These are phyloP conservation scores for Cytospora piceae DNA, from an alignment of 2,329 filamentous ascomycete genomes.

Conservation along the genomic window DNA sequence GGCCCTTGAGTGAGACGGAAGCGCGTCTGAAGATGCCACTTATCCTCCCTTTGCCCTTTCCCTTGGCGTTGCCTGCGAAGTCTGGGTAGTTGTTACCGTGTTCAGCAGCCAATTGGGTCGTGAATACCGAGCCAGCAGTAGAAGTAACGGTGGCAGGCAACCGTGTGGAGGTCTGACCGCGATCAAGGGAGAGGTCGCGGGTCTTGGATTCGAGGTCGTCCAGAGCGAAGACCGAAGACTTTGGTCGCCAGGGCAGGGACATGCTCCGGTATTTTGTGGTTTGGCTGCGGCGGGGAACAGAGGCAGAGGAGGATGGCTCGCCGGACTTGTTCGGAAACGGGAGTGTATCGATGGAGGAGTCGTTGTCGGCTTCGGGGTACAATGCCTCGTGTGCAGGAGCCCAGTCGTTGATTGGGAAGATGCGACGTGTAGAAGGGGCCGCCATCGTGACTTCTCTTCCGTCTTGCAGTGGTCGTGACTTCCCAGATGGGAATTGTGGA, in stretches of 20 bases:
- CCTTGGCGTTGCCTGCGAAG: conserved; percentile 15
- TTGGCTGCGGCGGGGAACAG: conserved; percentile 11
- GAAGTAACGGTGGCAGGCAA: conserved; percentile 17
- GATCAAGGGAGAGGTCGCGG: conserved; percentile 36
- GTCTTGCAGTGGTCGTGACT: background rate
- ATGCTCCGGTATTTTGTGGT: conserved; percentile 46
- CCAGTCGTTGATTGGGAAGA: conserved; percentile 48
- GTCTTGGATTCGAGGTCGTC: conserved; percentile 38
- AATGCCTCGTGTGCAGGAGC: conserved; percentile 49
- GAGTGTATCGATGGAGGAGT: conserved; percentile 31
- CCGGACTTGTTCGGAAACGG: conserved; percentile 26
- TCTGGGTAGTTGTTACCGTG: conserved; percentile 19
- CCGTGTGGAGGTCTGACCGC: conserved; percentile 34
- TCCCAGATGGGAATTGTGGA: background rate
- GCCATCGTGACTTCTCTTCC: conserved; percentile 9
- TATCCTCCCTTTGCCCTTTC: conserved; percentile 40
- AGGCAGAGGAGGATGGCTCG: conserved; percentile 34
- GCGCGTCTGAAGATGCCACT: conserved; percentile 59
- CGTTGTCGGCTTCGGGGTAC: conserved; percentile 37
- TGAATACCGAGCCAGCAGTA: conserved; percentile 19
- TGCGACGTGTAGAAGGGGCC: conserved; percentile 41
- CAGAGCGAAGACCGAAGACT: conserved; percentile 44
- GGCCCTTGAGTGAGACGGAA: conserved; percentile 57
- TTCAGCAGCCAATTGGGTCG: conserved; percentile 1
- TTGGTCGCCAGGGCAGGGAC: conserved; percentile 55